Evolutionary conservation across 495 filamentous ascomycete genomes (phyloP), one percentile per base, ranked within the genome.

Genomic region (Hypoxylon fragiforme): DNA sequence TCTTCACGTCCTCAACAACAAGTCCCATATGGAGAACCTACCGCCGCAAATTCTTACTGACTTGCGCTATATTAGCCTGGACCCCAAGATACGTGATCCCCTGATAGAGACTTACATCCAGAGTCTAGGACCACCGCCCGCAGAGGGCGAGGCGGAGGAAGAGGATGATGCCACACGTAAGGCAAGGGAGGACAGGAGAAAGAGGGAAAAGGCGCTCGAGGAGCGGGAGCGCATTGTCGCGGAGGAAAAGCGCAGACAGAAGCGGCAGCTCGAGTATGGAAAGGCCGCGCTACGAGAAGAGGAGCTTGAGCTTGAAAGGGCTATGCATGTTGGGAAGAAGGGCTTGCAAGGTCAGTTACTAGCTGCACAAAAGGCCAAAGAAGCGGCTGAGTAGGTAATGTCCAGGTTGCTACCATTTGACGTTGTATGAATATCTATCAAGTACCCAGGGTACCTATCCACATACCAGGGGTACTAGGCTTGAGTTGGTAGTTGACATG

Each of bases 21-120:
- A 80, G 2, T 85, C 87, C 1, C 80, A 78, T 8, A 57, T 82
- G 0, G 78, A 81, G 30, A 70, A 80, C 22, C 80, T 97, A 0
- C 92, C 95, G 2, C 61, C 83, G 1, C 63, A 77, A 15, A 69
- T 98, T 2, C 71, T 92, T 7, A 77, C 81, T 0, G 91, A 97
- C 70, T 63, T 95, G 13, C 83, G 89, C 40, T 97, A 87, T 60
- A 86, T 95, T 43, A 83, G 87, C n/a, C 75, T 96, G 7, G 75
- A 86, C n/a, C 68, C 83, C 0, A 76, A 82, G 20, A 73, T 78
- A 9, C 81, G 94, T 7, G 85, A 95, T 63, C 77, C 83, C 8
- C 74, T 98, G 7, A 78, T 96, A 14, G 82, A 88, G 64, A 79
- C 81, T 2, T 90, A 89, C 64, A 86, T 97, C 19, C 79, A 85